Evolutionary conservation across 139 green algal species (phyloP).

Genomic region (Chlamydomonas sphaeroides): DNA sequence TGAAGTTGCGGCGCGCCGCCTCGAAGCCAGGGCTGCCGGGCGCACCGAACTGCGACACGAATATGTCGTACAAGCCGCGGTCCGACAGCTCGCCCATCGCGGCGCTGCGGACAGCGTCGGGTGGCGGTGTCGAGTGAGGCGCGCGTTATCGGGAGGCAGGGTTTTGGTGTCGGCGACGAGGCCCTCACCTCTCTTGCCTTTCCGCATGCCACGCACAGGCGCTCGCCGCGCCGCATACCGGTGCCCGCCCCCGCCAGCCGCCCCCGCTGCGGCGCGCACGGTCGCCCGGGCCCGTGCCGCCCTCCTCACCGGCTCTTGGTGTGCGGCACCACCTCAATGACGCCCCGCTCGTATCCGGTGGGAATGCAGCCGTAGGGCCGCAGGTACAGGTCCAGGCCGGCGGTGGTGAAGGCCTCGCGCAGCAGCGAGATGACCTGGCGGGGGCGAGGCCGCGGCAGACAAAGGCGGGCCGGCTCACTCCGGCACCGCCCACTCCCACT

Average conservation of each 20-base stretch:
- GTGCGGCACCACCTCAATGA: slow-evolving; percentile 96
- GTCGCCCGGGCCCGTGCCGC: too few relatives aligned
- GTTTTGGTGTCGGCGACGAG: too few relatives aligned
- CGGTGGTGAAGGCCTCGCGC: slow-evolving; percentile 72
- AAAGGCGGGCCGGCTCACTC: too few relatives aligned
- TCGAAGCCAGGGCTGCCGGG: slow-evolving; percentile 85
- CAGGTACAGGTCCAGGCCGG: slow-evolving; percentile 87
- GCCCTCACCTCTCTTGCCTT: too few relatives aligned
- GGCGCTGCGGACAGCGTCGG: too few relatives aligned
- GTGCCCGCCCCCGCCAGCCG: too few relatives aligned
- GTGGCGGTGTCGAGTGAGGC: too few relatives aligned
- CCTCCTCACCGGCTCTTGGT: slow-evolving; percentile 66
- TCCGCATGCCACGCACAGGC: too few relatives aligned
- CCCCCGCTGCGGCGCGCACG: too few relatives aligned
- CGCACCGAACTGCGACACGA: slow-evolving; percentile 87
- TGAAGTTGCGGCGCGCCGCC: slow-evolving; percentile 89
- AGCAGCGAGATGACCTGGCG: slow-evolving; percentile 85
- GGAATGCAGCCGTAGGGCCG: slow-evolving; percentile 95
- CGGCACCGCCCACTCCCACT: too few relatives aligned
- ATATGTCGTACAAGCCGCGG: slow-evolving; percentile 94
- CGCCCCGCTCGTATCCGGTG: slow-evolving; percentile 95
- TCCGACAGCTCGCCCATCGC: slow-evolving; percentile 92
- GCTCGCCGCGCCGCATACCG: too few relatives aligned
- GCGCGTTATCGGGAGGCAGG: too few relatives aligned
- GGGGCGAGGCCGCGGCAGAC: not conserved